phyloP scores from a whole-genome alignment of 225 moss, liverwort and hornwort genomes.

The Ulota crispa region DNA sequence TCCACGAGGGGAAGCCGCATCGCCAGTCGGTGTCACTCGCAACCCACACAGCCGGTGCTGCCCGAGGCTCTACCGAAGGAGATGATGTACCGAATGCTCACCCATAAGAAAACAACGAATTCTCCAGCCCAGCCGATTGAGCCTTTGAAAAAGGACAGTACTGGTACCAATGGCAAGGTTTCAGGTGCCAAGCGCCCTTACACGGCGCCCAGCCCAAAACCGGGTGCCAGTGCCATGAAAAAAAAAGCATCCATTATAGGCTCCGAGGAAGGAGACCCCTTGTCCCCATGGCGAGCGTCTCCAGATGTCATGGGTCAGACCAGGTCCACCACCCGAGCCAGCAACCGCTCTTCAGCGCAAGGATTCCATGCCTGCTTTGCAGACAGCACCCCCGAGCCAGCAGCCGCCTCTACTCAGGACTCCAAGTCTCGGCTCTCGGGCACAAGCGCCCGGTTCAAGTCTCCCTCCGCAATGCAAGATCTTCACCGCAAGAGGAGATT shows the following conservation, averaged over 20 bases:
- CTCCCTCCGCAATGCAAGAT: slow-evolving; percentile 35
- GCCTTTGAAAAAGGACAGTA: neutral
- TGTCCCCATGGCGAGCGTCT: slow-evolving; percentile 46
- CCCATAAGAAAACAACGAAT: slow-evolving; percentile 33
- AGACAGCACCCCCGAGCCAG: slow-evolving; percentile 26
- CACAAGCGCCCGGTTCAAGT: slow-evolving; percentile 50
- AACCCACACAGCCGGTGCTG: slow-evolving; percentile 28
- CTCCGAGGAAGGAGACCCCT: slow-evolving; percentile 44
- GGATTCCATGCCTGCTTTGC: slow-evolving; percentile 40
- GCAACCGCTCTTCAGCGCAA: slow-evolving; percentile 42
- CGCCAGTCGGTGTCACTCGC: slow-evolving; percentile 37
- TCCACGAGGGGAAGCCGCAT: slow-evolving; percentile 34
- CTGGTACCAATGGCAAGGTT: neutral
- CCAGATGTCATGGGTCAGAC: slow-evolving; percentile 17
- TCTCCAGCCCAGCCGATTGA: neutral
- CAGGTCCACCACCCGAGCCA: slow-evolving; percentile 35
- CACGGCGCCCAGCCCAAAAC: slow-evolving; percentile 37
- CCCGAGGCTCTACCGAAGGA: slow-evolving; percentile 47
- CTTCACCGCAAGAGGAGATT: slow-evolving; percentile 24
- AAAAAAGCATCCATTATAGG: slow-evolving; percentile 31
- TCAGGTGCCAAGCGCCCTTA: slow-evolving; percentile 44
- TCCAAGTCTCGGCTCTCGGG: slow-evolving; percentile 18
- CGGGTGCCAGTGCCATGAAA: slow-evolving; percentile 21
- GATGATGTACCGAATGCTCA: slow-evolving; percentile 47
- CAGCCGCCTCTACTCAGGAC: neutral